These are phyloP conservation scores for Kandelia obovata DNA, from an alignment of 345 rosid species.

Conservation along the genomic window DNA sequence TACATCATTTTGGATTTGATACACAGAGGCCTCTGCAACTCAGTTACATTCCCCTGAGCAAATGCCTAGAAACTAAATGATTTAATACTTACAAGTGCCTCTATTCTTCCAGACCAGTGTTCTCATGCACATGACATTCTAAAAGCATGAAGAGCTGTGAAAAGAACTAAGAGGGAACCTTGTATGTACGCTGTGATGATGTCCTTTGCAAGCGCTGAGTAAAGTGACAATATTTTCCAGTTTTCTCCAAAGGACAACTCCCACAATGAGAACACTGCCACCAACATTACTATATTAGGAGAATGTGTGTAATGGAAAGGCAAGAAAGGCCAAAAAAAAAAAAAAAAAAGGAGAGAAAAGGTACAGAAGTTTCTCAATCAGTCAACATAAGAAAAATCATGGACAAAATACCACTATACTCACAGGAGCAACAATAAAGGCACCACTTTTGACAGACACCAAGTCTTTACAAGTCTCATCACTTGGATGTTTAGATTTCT, in stretches of 20 bases:
- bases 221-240: constrained; percentile 89
- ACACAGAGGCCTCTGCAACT: not conserved
- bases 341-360: not conserved
- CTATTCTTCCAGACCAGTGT: not conserved
- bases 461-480: constrained; percentile 46
- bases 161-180: constrained; percentile 43
- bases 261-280: constrained; percentile 96
- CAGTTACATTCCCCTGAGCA: constrained; percentile 1
- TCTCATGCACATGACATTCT: not conserved
- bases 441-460: constrained; percentile 63
- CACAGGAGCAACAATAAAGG: constrained; percentile 85
- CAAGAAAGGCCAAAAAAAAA: not conserved
- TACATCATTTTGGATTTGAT: not conserved
- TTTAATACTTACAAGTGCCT: not conserved
- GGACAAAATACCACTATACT: constrained; percentile 30
- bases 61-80: not conserved
- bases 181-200: constrained; percentile 80
- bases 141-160: not conserved
- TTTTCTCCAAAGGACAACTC: constrained; percentile 70
- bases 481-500: constrained; percentile 42
- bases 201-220: constrained; percentile 94
- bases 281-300: constrained; percentile 16
- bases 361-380: not conserved
- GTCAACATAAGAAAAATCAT: not conserved
- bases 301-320: not conserved